These are phyloP conservation scores for Dendrocalamus latiflorus DNA, from an alignment of 202 grass and related monocot genomes.

Conservation along the genomic window DNA sequence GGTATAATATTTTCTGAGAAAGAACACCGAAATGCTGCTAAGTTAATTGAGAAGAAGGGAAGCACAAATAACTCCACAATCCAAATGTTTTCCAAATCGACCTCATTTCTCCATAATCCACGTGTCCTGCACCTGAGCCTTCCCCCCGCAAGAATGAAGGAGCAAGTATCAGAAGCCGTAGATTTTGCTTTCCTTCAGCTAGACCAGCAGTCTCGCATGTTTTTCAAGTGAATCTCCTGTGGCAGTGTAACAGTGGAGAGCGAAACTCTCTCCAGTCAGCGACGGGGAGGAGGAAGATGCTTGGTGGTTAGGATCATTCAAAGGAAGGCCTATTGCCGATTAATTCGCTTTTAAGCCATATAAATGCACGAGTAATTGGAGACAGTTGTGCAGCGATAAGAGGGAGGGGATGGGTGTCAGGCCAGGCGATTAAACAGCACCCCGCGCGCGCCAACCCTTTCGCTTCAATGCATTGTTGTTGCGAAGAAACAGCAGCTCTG, in stretches of 20 bases:
- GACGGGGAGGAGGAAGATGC: not conserved
- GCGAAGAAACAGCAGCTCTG: not conserved
- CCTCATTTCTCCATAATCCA: not conserved
- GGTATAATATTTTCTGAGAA: not conserved
- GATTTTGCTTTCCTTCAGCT: not conserved
- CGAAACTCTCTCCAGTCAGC: not conserved
- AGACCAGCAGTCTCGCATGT: not conserved
- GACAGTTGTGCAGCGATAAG: conserved; percentile 35
- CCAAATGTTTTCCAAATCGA: not conserved
- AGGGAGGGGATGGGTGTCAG: not conserved
- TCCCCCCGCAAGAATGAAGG: too few species aligned
- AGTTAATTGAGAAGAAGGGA: not conserved
- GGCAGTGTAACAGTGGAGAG: not conserved
- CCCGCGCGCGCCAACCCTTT: conserved; percentile 15
- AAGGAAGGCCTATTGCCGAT: conserved; percentile 54
- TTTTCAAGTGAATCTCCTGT: not conserved
- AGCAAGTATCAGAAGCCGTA: not conserved
- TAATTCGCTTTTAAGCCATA: conserved; percentile 50
- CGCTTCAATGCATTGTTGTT: conserved; percentile 40
- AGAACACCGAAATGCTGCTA: not conserved
- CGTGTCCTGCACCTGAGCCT: not conserved
- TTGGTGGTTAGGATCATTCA: conserved; percentile 70
- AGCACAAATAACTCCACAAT: not conserved
- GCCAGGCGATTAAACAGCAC: conserved; percentile 32
- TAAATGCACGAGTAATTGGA: conserved; percentile 58